Evolutionary conservation across 352 stramenopile species (phyloP).

Genomic region (Globisporangium parvum): DNA sequence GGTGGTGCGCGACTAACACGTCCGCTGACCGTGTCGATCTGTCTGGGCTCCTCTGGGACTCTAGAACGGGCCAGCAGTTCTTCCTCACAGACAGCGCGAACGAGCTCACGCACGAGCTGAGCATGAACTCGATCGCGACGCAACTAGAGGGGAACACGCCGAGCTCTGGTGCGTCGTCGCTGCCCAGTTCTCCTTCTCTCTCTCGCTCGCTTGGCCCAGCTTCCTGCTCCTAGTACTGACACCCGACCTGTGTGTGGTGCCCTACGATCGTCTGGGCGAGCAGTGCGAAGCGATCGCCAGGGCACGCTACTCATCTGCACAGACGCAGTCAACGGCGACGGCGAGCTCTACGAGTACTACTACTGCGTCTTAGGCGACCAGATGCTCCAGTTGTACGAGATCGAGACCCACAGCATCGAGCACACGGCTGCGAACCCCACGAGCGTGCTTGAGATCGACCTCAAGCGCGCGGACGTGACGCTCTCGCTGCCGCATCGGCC

Average conservation of each 20-base stretch:
- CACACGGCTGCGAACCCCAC: background rate
- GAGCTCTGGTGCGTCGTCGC: slow-evolving; percentile 1
- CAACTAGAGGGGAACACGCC: slow-evolving; percentile 23
- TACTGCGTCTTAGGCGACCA: slow-evolving; percentile 27
- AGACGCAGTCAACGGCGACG: background rate
- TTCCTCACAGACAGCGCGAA: slow-evolving; percentile 45
- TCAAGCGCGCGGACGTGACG: slow-evolving; percentile 27
- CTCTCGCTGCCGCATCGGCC: slow-evolving; percentile 23
- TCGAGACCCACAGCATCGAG: slow-evolving; percentile 8
- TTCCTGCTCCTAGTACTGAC: background rate
- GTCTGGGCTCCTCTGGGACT: background rate
- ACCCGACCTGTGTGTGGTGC: background rate
- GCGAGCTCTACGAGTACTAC: slow-evolving; percentile 27
- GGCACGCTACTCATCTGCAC: slow-evolving; percentile 24
- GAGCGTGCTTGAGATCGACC: slow-evolving; percentile 31
- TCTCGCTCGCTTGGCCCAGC: background rate
- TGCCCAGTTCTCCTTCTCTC: background rate
- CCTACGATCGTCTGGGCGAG: background rate
- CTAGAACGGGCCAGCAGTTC: slow-evolving; percentile 57
- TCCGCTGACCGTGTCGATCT: background rate
- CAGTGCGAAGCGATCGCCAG: slow-evolving; percentile 22
- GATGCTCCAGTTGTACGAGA: slow-evolving; percentile 29
- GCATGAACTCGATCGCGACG: slow-evolving; percentile 13
- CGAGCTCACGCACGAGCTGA: slow-evolving; percentile 38
- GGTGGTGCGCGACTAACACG: no score